A percentile compares a stretch with the other conserved stretches of the same genome.
phyloP scores from a whole-genome alignment of 2,329 filamentous ascomycete genomes.

The Ascochyta fabae region DNA sequence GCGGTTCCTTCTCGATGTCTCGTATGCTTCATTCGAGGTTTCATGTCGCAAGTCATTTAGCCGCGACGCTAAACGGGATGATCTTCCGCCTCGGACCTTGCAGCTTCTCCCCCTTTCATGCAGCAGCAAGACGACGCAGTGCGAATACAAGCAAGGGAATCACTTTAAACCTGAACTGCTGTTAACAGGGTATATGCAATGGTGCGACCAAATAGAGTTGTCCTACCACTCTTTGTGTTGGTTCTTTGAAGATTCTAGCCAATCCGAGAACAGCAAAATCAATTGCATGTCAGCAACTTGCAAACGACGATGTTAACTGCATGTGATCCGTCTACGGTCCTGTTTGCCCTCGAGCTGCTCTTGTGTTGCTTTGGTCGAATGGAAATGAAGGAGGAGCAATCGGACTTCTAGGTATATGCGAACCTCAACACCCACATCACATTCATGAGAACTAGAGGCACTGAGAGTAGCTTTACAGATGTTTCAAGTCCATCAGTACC shows the following conservation, averaged over 20 bases:
- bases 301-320: not conserved
- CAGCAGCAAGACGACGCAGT: not conserved
- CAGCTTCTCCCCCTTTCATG: slow-evolving; percentile 14
- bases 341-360: too few species aligned
- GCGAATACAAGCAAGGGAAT: not conserved
- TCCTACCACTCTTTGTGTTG: not conserved
- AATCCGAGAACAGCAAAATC: not conserved
- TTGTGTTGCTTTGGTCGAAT: not conserved
- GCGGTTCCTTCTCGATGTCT: slow-evolving; percentile 14
- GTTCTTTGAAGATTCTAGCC: not conserved
- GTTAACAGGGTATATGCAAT: not conserved
- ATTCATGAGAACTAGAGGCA: not conserved
- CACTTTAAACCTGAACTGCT: not conserved
- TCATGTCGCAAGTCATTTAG: slow-evolving; percentile 34
- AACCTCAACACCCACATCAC: not conserved
- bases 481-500: too few species aligned
- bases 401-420: not conserved
- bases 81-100: slow-evolving; percentile 23
- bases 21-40: slow-evolving; percentile 29
- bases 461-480: too few species aligned
- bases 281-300: not conserved
- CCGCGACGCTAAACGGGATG: slow-evolving; percentile 25
- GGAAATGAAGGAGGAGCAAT: not conserved
- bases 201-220: not conserved
- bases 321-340: too few species aligned